Conservation (phyloP, 768 basidiomycete species). For the Lentinula edodes region DNA sequence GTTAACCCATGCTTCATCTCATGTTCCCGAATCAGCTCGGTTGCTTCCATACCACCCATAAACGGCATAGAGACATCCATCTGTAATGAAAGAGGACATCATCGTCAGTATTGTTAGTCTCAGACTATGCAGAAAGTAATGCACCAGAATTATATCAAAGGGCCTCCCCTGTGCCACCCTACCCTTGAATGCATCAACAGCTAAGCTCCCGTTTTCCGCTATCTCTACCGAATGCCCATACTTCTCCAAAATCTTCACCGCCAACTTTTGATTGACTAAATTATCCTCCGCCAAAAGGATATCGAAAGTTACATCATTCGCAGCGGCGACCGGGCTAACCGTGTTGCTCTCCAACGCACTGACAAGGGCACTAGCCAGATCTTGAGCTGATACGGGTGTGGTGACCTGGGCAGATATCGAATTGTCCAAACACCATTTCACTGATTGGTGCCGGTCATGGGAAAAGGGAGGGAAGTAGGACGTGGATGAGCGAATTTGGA, state of each 20-base stretch:
- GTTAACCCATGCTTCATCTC: constrained; percentile 68
- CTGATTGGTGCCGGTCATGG: constrained; percentile 28
- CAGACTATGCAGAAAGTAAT: constrained; percentile 21
- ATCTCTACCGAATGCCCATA: constrained; percentile 95
- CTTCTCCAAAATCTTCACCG: constrained; percentile 93
- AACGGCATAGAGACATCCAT: constrained; percentile 99
- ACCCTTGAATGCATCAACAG: constrained; percentile 87
- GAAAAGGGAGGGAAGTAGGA: constrained; percentile 5
- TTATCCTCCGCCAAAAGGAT: constrained; percentile 98
- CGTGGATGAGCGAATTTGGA: constrained; percentile 2
- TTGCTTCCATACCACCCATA: constrained; percentile 99
- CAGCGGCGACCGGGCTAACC: constrained; percentile 78
- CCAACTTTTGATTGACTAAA: constrained; percentile 91
- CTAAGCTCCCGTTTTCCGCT: constrained; percentile 93
- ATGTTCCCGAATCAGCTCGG: constrained; percentile 82
- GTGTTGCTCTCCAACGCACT: constrained; percentile 95
- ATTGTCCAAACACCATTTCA: constrained; percentile 96
- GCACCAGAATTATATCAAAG: constrained; percentile 88
- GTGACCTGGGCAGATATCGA: constrained; percentile 95
- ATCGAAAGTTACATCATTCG: constrained; percentile 83
- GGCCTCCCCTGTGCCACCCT: constrained; percentile 64
- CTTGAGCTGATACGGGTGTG: constrained; percentile 82
- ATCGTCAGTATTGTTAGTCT: constrained; percentile 3
- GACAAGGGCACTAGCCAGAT: constrained; percentile 87
- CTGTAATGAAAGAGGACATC: constrained; percentile 28